A percentile compares a stretch with the other conserved stretches of the same genome.
Conservation (phyloP, 208 protist species). For the Crithidia mellificae region DNA sequence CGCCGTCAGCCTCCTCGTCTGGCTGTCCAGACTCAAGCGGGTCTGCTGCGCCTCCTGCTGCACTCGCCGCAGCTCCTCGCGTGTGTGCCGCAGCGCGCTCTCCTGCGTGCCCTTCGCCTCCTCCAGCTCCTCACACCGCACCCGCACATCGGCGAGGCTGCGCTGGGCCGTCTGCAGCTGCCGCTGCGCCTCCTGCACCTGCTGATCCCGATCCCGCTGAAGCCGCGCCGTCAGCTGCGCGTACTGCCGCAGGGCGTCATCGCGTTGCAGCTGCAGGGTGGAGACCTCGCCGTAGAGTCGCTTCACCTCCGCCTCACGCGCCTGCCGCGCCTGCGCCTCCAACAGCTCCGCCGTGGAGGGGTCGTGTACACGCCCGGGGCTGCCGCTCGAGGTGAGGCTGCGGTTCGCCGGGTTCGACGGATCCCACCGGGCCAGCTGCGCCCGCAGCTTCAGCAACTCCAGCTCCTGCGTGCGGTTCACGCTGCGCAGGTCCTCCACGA, state of each 20-base stretch:
- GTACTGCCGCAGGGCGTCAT: constrained; percentile 70
- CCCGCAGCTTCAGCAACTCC: constrained; percentile 67
- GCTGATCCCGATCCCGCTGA: constrained; percentile 53
- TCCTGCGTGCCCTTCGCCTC: constrained; percentile 18
- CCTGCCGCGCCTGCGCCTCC: constrained; percentile 65
- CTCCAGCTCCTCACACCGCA: constrained; percentile 36
- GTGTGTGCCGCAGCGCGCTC: constrained; percentile 18
- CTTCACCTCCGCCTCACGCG: constrained; percentile 78
- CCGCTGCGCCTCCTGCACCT: constrained; percentile 35
- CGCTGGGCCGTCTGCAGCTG: constrained; percentile 40
- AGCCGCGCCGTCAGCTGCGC: constrained; percentile 63
- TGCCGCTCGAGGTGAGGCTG: background rate
- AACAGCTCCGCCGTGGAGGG: constrained; percentile 62
- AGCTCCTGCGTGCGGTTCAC: constrained; percentile 65
- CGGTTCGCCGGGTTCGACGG: constrained; percentile 31
- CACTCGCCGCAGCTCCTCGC: constrained; percentile 27
- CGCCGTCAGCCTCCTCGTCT: constrained; percentile 20
- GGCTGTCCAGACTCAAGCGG: constrained; percentile 21
- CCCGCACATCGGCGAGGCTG: constrained; percentile 21
- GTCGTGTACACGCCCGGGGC: constrained; percentile 1
- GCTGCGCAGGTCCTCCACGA: constrained; percentile 60
- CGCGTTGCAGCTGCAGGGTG: constrained; percentile 58
- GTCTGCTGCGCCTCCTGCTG: constrained; percentile 35
- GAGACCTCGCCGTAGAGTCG: constrained; percentile 70
- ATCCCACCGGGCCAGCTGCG: constrained; percentile 67